Evolutionary conservation across 192 early-diverging fungal species (phyloP), one percentile per base, ranked within the genome.

Genomic region (Paraglomus brasilianum): DNA sequence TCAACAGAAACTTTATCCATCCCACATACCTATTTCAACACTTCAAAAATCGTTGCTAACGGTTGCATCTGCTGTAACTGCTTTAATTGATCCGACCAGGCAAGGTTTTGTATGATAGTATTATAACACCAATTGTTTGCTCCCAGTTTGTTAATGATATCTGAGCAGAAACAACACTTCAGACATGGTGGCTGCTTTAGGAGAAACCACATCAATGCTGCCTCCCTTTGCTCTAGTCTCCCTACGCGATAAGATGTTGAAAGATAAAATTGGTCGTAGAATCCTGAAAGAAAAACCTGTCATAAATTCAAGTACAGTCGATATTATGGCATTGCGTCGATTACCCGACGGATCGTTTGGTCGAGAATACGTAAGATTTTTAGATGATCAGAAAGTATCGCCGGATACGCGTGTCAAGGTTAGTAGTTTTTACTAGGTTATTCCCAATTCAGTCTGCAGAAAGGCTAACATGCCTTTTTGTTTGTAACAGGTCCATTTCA

Each of bases 181-280:
- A 93, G 93, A 95, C 66, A 91, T 92, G 86, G 84, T 95, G 14
- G 93, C 93, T 2, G 81, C 86, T 19, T 83, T 98, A 21, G 97
- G 94, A 43, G 97, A 98, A 73, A 87, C 92, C 8, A 97, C 95
- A 13, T 86, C 91, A 14, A 80, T 78, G n/a, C 74, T 79, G 0
- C 30, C 30, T 2, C 30, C 30, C 30, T 30, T 30, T 30, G 87
- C 85, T 69, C 76, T 97, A 17, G 74, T 69, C 22, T 75, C 80
- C 17, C 87, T 97, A 73, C 84, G 94, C 38, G 80, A 87, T 66
- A 81, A 86, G 47, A 95, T 98, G 95, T 79, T 96, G 5, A 59
- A 75, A 41, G 85, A 89, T 59, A 72, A 80, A 13, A 81, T 77
- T 2, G 97, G 97, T 8, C 87, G 95, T 11, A 82, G 89, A 8